Percentiles rank a stretch among this genome's conserved stretches.
Evolutionary conservation across 2,329 filamentous ascomycete species (phyloP).

Genomic region (Pseudogymnoascus sp.): DNA sequence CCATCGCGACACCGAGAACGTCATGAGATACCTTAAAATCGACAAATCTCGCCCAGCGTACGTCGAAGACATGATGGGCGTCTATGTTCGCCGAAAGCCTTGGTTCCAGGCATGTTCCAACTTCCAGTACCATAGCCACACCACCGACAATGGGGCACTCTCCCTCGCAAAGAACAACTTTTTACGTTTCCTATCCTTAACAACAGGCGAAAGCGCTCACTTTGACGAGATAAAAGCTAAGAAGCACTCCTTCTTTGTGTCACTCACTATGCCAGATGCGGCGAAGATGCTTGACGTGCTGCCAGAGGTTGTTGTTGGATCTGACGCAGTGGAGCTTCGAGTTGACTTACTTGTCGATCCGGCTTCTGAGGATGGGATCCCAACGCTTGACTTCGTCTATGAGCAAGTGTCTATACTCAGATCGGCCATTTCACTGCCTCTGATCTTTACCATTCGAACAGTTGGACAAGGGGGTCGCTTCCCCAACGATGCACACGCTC

Average conservation of each 20-base stretch:
- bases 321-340: constrained; percentile 89
- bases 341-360: constrained; percentile 80
- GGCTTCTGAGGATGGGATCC: constrained; percentile 43
- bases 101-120: constrained; percentile 94
- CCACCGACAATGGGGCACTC: constrained; percentile 29
- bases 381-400: constrained; percentile 66
- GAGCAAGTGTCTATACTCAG: constrained; percentile 76
- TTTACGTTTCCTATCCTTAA: constrained; percentile 60
- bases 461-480: constrained; percentile 81
- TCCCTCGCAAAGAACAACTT: constrained; percentile 51
- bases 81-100: constrained; percentile 80
- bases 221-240: constrained; percentile 51
- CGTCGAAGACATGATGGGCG: constrained; percentile 81
- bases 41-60: constrained; percentile 92
- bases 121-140: constrained; percentile 82
- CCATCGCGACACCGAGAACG: constrained; percentile 77
- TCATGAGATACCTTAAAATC: constrained; percentile 79
- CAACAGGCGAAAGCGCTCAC: constrained; percentile 56
- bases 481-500: constrained; percentile 65
- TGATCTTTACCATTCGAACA: constrained; percentile 90
- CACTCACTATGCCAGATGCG: constrained; percentile 75
- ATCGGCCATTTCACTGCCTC: constrained; percentile 62
- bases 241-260: constrained; percentile 84
- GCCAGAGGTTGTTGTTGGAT: constrained; percentile 68
- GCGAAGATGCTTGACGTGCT: constrained; percentile 56